These are phyloP conservation scores for Acacia crassicarpa DNA, from an alignment of 306 rosid genomes.

Conservation along the genomic window DNA sequence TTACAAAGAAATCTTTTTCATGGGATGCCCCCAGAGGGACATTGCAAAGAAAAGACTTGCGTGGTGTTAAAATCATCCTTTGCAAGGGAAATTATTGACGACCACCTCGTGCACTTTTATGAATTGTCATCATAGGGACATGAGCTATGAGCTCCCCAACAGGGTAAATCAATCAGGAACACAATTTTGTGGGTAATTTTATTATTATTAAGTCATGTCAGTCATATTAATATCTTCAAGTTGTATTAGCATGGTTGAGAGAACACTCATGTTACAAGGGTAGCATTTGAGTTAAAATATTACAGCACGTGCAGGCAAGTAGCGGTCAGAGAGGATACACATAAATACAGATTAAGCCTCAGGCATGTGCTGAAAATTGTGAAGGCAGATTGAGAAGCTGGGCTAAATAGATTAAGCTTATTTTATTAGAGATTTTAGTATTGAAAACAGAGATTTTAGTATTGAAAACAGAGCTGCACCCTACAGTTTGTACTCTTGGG, in stretches of 20 bases:
- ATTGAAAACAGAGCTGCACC: background rate
- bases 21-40: background rate
- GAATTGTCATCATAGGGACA: background rate
- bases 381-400: background rate
- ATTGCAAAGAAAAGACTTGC: conserved; percentile 9
- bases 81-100: background rate
- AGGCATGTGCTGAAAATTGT: conserved; percentile 1
- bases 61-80: background rate
- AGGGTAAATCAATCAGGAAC: background rate
- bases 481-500: background rate
- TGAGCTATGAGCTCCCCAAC: background rate
- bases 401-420: background rate
- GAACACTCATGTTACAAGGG: background rate
- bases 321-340: background rate
- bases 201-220: background rate
- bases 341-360: background rate
- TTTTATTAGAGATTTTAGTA: background rate
- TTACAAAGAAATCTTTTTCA: conserved; percentile 1
- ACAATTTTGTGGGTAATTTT: background rate
- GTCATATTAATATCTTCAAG: background rate
- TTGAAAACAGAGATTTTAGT: background rate
- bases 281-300: background rate
- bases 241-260: background rate
- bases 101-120: background rate
- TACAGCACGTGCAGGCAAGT: background rate